Conservation (phyloP, 1,139 yeast species). For the Yamadazyma dendronema region DNA sequence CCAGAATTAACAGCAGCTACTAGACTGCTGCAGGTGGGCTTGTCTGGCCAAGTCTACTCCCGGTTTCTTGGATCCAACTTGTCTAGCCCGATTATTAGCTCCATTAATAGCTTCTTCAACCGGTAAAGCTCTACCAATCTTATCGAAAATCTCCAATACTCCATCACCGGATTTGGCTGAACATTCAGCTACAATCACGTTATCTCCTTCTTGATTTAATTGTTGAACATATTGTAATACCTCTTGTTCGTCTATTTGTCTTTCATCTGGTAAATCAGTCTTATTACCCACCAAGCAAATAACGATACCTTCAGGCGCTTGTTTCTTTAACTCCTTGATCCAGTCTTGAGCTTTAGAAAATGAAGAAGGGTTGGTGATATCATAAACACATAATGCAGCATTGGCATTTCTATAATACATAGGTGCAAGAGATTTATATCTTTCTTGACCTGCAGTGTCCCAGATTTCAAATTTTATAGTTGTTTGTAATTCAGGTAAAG, state of each 20-base stretch:
- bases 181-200: slow-evolving; percentile 38
- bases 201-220: slow-evolving; percentile 27
- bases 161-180: slow-evolving; percentile 50
- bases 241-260: slow-evolving; percentile 45
- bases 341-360: slow-evolving; percentile 89
- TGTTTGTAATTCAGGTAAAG: slow-evolving; percentile 33
- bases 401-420: slow-evolving; percentile 50
- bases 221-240: slow-evolving; percentile 35
- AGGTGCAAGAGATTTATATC: slow-evolving; percentile 47
- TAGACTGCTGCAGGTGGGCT: slow-evolving; percentile 18
- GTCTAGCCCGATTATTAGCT: slow-evolving; percentile 25
- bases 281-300: slow-evolving; percentile 91
- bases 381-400: slow-evolving; percentile 38
- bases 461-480: slow-evolving; percentile 46
- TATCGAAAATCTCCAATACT: slow-evolving; percentile 41
- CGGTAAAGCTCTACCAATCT: slow-evolving; percentile 45
- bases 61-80: slow-evolving; percentile 18
- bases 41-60: slow-evolving; percentile 43
- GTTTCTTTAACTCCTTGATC: slow-evolving; percentile 93
- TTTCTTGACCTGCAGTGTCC: slow-evolving; percentile 54
- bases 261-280: slow-evolving; percentile 58
- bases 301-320: slow-evolving; percentile 80
- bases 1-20: slow-evolving; percentile 29
- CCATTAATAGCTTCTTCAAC: slow-evolving; percentile 38
- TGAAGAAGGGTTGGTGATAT: slow-evolving; percentile 50